Evolutionary conservation across 2,329 filamentous ascomycete genomes (phyloP), one percentile per base, ranked within the genome.

Genomic region (Alternaria infectoria): DNA sequence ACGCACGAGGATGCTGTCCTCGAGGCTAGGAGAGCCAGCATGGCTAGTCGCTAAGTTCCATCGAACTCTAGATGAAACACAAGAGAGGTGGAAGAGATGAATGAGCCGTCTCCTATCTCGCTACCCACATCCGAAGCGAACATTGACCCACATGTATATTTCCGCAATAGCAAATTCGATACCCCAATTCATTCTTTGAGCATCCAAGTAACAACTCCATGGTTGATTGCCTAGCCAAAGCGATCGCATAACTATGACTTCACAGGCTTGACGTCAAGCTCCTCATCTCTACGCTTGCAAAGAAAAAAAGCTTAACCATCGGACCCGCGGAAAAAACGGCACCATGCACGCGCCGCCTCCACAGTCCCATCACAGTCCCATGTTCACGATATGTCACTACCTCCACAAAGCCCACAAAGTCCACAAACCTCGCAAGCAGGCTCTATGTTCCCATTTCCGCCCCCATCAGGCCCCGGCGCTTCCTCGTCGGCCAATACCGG

Each of bases 1-100:
- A 76, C 72, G 36, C 73, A 77, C 21, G 76, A 78, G 55, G 77
- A 78, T 36, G 68, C 69, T 25, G 58, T 77, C 7, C 65, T 78
- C 11, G 72, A 78, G 59, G 76, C 74, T 0, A 68, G 77, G 49
- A 73, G 77, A 44, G 73, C 72, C 6, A 79, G 77, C 61, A 65
- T 75, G 21, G 66, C 67, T n/a, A 74, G 69, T 59, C 66, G 67
- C 3, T 70, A 64, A 58, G 17, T 13, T 10, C 26, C 4, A n/a
- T 15, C 7, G 2, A n/a, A 12, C 13, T 12, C 13, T 5, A n/a
- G 19, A n/a, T 36, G 19, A 52, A 9, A 52, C 26, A 19, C 5
- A 30, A 30, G 28, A 61, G 32, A 51, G n/a, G n/a, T 26, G n/a
- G 26, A 30, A 40, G 12, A 19, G 13, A 28, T 10, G 23, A 7